Evolutionary conservation across 2,329 filamentous ascomycete species (phyloP).

Genomic region (Eutypa lata): DNA sequence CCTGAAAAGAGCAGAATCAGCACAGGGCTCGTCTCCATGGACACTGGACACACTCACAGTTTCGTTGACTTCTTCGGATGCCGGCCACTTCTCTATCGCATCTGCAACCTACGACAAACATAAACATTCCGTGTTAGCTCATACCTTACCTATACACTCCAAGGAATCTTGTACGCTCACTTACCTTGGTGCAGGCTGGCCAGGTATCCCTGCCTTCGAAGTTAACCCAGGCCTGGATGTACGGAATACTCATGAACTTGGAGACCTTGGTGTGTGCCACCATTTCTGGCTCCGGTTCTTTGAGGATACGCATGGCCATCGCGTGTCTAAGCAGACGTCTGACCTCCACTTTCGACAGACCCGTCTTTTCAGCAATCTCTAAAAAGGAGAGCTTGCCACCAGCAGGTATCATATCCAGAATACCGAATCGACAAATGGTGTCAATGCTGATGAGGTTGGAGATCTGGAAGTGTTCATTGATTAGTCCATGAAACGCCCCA

Average conservation of each 20-base stretch:
- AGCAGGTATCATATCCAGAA: slow-evolving; percentile 22
- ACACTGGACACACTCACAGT: slow-evolving; percentile 14
- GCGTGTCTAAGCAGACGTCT: slow-evolving; percentile 25
- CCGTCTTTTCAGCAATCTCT: slow-evolving; percentile 14
- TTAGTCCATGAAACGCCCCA: slow-evolving; percentile 7
- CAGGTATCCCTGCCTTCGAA: slow-evolving; percentile 15
- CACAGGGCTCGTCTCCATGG: slow-evolving; percentile 1
- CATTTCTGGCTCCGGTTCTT: slow-evolving; percentile 23
- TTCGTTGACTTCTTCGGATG: slow-evolving; percentile 18
- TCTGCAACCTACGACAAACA: slow-evolving; percentile 13
- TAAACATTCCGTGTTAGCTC: slow-evolving; percentile 9
- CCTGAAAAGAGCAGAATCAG: slow-evolving; percentile 15
- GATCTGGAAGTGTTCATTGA: slow-evolving; percentile 5
- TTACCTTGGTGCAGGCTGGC: no score
- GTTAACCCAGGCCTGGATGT: slow-evolving; percentile 13
- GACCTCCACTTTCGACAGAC: slow-evolving; percentile 14
- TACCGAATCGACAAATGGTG: slow-evolving; percentile 23
- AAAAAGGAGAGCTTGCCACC: slow-evolving; percentile 14
- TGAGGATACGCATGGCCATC: slow-evolving; percentile 27
- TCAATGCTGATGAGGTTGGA: slow-evolving; percentile 18
- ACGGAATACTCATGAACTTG: slow-evolving; percentile 11
- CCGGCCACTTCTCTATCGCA: slow-evolving; percentile 20
- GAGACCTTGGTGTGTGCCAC: slow-evolving; percentile 27
- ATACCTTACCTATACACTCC: no score
- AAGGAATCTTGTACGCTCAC: no score